These are phyloP conservation scores for Ascochyta fabae DNA, from an alignment of 2,329 filamentous ascomycete genomes.

Conservation along the genomic window DNA sequence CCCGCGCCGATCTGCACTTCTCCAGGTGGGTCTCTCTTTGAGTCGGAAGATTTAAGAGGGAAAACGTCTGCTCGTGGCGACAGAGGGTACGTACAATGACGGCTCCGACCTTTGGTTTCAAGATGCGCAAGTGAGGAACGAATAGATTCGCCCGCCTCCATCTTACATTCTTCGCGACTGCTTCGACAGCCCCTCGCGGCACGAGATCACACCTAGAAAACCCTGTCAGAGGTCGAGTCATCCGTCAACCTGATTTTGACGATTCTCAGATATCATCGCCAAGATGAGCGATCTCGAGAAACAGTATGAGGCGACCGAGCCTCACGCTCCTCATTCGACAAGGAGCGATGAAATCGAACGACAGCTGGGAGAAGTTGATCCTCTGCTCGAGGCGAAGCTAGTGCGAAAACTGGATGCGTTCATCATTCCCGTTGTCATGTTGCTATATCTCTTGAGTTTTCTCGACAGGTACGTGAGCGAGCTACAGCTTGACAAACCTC, in stretches of 20 bases:
- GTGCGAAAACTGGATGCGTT: slow-evolving; percentile 69
- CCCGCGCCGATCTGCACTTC: slow-evolving; percentile 32
- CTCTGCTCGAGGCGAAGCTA: slow-evolving; percentile 60
- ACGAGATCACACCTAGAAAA: not conserved
- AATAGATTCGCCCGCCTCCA: not conserved
- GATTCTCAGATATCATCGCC: not conserved
- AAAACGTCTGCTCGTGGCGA: slow-evolving; percentile 21
- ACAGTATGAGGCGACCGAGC: slow-evolving; percentile 20
- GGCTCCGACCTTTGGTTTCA: slow-evolving; percentile 25
- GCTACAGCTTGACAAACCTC: not conserved
- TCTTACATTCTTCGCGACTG: not conserved
- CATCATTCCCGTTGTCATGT: slow-evolving; percentile 71
- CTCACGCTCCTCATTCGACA: slow-evolving; percentile 18
- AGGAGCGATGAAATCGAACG: slow-evolving; percentile 35
- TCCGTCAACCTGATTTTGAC: slow-evolving; percentile 4
- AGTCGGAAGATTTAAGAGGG: slow-evolving; percentile 31
- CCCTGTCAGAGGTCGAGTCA: slow-evolving; percentile 9
- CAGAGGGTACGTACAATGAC: slow-evolving; percentile 26
- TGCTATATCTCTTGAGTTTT: slow-evolving; percentile 77
- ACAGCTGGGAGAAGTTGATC: slow-evolving; percentile 44
- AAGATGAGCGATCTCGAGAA: slow-evolving; percentile 42
- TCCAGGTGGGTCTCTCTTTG: slow-evolving; percentile 18
- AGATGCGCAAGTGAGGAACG: slow-evolving; percentile 15
- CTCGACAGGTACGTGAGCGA: slow-evolving; percentile 65
- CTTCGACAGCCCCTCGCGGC: not conserved